Base-by-base conservation (phyloP, 768 basidiomycete species). In the Pseudohyphozyma bogoriensis region DNA sequence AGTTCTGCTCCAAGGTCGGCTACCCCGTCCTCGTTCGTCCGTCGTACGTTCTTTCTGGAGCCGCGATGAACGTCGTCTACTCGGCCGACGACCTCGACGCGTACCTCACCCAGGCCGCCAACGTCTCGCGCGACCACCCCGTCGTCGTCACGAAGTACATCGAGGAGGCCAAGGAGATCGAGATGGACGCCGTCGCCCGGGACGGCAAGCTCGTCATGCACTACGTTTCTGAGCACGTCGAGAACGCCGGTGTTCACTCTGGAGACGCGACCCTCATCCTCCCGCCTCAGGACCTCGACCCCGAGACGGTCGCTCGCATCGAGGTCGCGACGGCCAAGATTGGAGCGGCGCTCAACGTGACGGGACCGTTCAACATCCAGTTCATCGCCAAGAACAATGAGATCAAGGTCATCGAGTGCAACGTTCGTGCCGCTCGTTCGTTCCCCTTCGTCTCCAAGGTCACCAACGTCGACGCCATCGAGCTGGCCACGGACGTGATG, bases 301-400 rank as follows among this genome's bases (percentile, higher is more conserved):
- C 92, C 6, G 84, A 89, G 72, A 97, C 93, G 8, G 90, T 99
- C 51, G 83, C 86, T 55, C 89, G 89, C 71, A 96, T 99, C 69
- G 91, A 91, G 74, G 88, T 91, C 71, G 95, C 95, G 10, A 97
- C 93, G 1, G 85, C 84, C 44, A 99, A 97, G 79, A 97, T 99
- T 64, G 95, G 90, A 33, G 87, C 91, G 60, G 93, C 95, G 18
- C 82, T 99, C 59, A 95, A 97, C 72, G 92, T 97, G 49, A 96
- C 93, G 8, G 95, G 93, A 9, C 93, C 93, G 1, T 97, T 86
- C 83, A 99, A 99, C 73, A 99, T 99, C 72, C 93, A 99, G 78
- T 96, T 99, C 77, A 96, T 99, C 69, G 93, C 93, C 53, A 99
- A 99, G 82, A 87, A 99, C 77, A 97, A 96, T 77, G 93, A 96